Evolutionary conservation across 2,329 filamentous ascomycete genomes (phyloP), one percentile per base, ranked within the genome.

Genomic region (Colletotrichum sp.): DNA sequence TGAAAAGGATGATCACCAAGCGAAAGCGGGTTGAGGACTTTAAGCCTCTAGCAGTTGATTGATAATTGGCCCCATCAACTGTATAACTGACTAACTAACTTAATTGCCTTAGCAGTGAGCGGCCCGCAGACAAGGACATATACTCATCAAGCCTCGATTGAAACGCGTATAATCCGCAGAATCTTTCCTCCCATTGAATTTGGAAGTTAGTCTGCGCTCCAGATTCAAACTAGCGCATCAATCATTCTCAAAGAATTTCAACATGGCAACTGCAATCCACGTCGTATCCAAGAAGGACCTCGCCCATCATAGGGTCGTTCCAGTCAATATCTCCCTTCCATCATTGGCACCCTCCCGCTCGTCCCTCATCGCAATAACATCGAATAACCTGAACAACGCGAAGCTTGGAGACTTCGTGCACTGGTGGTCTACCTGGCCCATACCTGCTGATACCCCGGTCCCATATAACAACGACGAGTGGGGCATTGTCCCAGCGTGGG

Each of bases 401-500:
- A 79, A 77, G 16, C 30, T 81, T 0, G 84, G 83, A 26, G 78
- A 78, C 13, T 28, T 81, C 4, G 72, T 82, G 6, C 52, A 78
- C 66, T 85, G 83, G 83, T 90, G 88, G 87, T 83, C 86, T 76
- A 80, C 85, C 9, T 88, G 88, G 78, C 88, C 85, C 0, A 81
- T 87, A 0, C 87, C 87, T 0, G 13, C 76, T 0, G 78, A 79
- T 21, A 82, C 83, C 2, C 83, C 83, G 6, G 77, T 80, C 1
- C 81, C 82, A 5, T 84, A 81, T 44, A 83, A 85, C 77, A 82
- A 89, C 78, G 59, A 80, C 5, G 78, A 79, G n/a, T 89, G 87
- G 82, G 88, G 87, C 6, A 86, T 88, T 73, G 86, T 87, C 16
- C 85, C 86, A 49, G 86, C 84, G 18, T 90, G 88, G 88, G 88